Base-by-base conservation (phyloP, 768 basidiomycete genomes). In the Psilocybe cubensis region DNA sequence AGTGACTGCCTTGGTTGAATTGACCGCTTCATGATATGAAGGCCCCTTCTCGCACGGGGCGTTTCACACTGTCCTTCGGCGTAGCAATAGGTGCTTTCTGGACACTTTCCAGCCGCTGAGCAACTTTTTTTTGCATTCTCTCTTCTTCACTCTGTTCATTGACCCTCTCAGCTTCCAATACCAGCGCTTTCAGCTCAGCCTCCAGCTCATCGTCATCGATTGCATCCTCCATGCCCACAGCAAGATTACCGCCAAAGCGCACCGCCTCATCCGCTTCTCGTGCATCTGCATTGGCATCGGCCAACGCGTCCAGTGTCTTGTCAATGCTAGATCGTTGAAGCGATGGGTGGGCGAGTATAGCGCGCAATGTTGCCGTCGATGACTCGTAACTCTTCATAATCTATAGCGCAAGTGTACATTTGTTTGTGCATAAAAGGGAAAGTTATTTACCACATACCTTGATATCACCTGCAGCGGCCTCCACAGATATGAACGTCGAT, bases 391-490 rank as follows among this genome's bases (percentile, higher is more conserved):
- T 83, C 62, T 83, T 84, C 84, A 98, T 86, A 48, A 97, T 91
- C 93, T 95, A 61, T 41, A 51, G 18, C 1, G 25, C 52, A 23
- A 60, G 43, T 38, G 14, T 55, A 49, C 49, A 45, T 2, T 6
- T 25, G 52, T 49, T 6, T 2, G 35, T 18, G 33, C 49, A 11
- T n/a, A 38, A 51, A n/a, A 35, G 20, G n/a, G 12, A 40, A 42
- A 41, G 52, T 14, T 14, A 52, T 54, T 35, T 23, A 12, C 48
- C 18, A 67, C 75, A 41, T 67, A 95, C 95, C 79, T 94, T 88
- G 10, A 95, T 80, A 70, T 98, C 91, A 2, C 88, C 89, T 25
- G 91, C 91, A n/a, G 95, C 92, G 3, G 87, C 83, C 72, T 98
- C 94, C 4, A 98, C 92, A 43, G 84, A 82, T 43, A 92, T 75